Conservation (phyloP, 1,284 basidiomycete genomes). For the Cerioporus squamosus region DNA sequence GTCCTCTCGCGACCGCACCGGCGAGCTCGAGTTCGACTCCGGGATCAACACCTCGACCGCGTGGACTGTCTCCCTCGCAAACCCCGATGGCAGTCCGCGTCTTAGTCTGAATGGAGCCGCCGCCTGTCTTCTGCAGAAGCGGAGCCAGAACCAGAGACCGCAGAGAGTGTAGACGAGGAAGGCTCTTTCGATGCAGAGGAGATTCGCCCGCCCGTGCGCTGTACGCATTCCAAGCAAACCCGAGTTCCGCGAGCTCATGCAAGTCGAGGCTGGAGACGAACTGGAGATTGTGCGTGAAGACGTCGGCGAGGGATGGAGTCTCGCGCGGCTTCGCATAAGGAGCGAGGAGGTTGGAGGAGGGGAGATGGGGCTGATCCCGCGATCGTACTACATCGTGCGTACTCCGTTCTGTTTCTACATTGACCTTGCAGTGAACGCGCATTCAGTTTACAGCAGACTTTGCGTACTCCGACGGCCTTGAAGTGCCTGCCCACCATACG, state of each 20-base stretch:
- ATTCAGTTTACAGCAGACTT: conserved; percentile 67
- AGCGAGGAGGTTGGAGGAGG: conserved; percentile 30
- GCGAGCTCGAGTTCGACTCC: conserved; percentile 62
- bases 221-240: conserved; percentile 72
- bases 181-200: conserved; percentile 35
- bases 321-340: conserved; percentile 45
- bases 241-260: conserved; percentile 68
- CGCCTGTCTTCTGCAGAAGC: neutral
- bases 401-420: neutral
- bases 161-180: conserved; percentile 46
- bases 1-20: conserved; percentile 18
- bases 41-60: conserved; percentile 77
- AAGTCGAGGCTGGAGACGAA: conserved; percentile 64
- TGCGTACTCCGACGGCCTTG: conserved; percentile 48
- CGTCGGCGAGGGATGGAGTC: conserved; percentile 77
- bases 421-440: neutral
- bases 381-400: conserved; percentile 70
- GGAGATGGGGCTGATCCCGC: conserved; percentile 71
- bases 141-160: conserved; percentile 15
- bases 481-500: conserved; percentile 35
- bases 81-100: conserved; percentile 36
- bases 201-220: conserved; percentile 63
- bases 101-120: conserved; percentile 15
- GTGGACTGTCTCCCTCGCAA: conserved; percentile 69
- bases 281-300: conserved; percentile 68